A percentile compares a stretch with the other conserved stretches of the same genome.
Conservation (phyloP, 2,329 filamentous ascomycete genomes). For the Aulographum hederae region DNA sequence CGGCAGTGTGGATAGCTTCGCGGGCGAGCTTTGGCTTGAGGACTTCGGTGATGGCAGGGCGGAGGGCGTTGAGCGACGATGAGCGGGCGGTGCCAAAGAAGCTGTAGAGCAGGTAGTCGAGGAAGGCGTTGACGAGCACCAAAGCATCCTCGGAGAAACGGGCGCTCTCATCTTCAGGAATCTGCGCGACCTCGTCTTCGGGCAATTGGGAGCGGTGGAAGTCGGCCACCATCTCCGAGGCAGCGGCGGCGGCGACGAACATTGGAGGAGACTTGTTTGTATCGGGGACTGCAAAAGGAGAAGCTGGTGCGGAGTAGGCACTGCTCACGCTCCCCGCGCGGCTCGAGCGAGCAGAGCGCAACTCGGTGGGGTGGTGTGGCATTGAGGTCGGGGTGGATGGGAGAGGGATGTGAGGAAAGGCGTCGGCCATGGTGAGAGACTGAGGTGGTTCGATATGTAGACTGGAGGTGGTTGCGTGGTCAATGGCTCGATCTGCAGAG, state of each 20-base stretch:
- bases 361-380: too few species aligned
- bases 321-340: too few species aligned
- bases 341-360: too few species aligned
- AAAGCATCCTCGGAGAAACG: conserved; percentile 57
- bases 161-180: conserved; percentile 53
- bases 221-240: not conserved
- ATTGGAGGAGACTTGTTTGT: not conserved
- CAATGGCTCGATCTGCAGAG: too few species aligned
- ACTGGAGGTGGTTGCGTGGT: too few species aligned
- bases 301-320: too few species aligned
- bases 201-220: conserved; percentile 69
- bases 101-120: conserved; percentile 85
- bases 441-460: too few species aligned
- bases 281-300: too few species aligned
- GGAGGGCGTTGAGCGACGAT: conserved; percentile 54
- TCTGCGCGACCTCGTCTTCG: conserved; percentile 63
- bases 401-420: too few species aligned
- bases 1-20: conserved; percentile 64
- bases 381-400: too few species aligned
- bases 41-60: conserved; percentile 70
- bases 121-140: conserved; percentile 69
- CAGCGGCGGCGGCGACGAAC: not conserved
- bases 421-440: too few species aligned
- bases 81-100: conserved; percentile 68
- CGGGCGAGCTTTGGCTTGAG: conserved; percentile 77